A percentile compares a stretch with the other conserved stretches of the same genome.
phyloP scores from a whole-genome alignment of 2,329 filamentous ascomycete genomes.

The Coleophoma crateriformis region DNA sequence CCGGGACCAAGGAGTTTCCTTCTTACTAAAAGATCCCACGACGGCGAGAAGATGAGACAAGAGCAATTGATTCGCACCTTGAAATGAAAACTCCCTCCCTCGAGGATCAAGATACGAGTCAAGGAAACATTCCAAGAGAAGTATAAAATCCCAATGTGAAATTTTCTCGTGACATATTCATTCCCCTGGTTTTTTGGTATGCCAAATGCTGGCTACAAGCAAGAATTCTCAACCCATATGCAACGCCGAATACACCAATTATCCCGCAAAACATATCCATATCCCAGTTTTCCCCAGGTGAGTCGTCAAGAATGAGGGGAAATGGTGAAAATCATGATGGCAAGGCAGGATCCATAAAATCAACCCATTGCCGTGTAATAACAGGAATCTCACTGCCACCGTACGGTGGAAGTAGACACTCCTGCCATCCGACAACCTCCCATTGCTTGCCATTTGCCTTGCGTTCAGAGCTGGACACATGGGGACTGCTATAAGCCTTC shows the following conservation, averaged over 20 bases:
- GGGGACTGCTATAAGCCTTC: constrained; percentile 13
- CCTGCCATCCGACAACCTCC: constrained; percentile 27
- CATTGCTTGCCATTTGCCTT: constrained; percentile 19
- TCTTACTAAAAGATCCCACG: no score
- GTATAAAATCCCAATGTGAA: no score
- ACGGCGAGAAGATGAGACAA: no score
- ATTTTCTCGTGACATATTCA: neutral
- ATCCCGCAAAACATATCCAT: constrained; percentile 11
- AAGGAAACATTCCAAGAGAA: no score
- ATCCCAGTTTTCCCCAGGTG: neutral
- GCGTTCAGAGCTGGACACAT: constrained; percentile 21
- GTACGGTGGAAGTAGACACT: constrained; percentile 18
- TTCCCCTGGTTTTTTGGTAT: neutral
- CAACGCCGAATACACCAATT: constrained; percentile 16
- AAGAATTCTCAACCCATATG: constrained; percentile 4
- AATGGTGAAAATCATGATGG: neutral
- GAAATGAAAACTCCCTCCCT: no score
- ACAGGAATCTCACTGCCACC: constrained; percentile 16
- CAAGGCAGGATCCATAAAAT: constrained; percentile 11
- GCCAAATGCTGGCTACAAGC: neutral
- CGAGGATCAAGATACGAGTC: no score
- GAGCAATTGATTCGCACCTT: no score
- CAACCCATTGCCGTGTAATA: constrained; percentile 20
- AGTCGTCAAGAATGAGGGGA: neutral
- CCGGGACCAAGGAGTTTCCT: no score